Evolutionary conservation across 2,329 filamentous ascomycete species (phyloP).

Genomic region (Thielaviopsis musarum): DNA sequence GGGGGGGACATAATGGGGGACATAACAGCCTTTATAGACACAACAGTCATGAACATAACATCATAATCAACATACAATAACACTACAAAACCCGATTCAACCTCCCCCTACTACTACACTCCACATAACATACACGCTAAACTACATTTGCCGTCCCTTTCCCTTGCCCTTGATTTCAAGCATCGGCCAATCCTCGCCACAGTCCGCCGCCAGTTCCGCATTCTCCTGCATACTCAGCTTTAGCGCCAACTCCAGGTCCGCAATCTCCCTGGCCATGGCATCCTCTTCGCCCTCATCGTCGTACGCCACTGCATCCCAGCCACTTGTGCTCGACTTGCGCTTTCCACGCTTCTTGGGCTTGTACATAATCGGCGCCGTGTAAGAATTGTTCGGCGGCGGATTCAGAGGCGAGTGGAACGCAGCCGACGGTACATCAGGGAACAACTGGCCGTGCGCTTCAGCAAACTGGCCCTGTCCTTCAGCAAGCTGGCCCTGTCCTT

Average conservation of each 20-base stretch:
- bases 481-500: background rate
- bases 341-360: background rate
- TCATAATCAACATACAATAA: too few species aligned
- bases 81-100: too few species aligned
- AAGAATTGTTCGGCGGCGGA: constrained; percentile 3
- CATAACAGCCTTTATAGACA: too few species aligned
- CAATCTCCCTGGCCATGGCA: constrained; percentile 22
- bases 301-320: background rate
- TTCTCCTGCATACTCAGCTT: constrained; percentile 43
- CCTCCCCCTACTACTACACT: too few species aligned
- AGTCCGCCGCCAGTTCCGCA: constrained; percentile 16
- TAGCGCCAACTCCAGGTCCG: constrained; percentile 43
- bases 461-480: background rate
- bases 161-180: constrained; percentile 16
- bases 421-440: background rate
- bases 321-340: background rate
- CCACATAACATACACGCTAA: too few species aligned
- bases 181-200: constrained; percentile 17
- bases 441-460: too few species aligned
- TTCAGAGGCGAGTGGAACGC: background rate
- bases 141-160: too few species aligned
- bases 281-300: background rate
- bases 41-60: too few species aligned
- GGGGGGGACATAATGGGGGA: too few species aligned
- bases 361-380: constrained; percentile 1